Conservation (phyloP, 495 filamentous ascomycete genomes). For the Umbilicaria muhlenbergii region DNA sequence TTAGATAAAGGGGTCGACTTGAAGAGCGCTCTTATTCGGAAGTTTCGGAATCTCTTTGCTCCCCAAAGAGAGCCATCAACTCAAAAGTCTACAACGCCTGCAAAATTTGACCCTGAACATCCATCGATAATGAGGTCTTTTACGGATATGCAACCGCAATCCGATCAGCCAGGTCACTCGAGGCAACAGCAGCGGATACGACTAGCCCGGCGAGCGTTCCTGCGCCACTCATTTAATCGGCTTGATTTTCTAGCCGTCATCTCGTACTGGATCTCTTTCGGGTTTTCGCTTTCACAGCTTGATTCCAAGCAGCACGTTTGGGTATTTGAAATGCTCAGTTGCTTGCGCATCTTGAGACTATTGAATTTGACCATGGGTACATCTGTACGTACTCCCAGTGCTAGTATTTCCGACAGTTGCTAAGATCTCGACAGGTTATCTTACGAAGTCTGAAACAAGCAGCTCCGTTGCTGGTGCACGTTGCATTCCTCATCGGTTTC, state of each 20-base stretch:
- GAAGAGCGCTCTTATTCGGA: constrained; percentile 54
- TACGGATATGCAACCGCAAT: constrained; percentile 50
- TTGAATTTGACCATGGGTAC: constrained; percentile 86
- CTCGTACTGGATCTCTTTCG: constrained; percentile 85
- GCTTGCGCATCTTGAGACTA: constrained; percentile 77
- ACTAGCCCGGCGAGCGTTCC: constrained; percentile 79
- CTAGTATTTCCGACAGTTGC: background rate
- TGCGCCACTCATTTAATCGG: constrained; percentile 89
- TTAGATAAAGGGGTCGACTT: constrained; percentile 57
- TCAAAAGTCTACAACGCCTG: constrained; percentile 23
- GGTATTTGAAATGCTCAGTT: constrained; percentile 92
- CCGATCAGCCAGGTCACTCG: constrained; percentile 40
- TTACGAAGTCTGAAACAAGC: constrained; percentile 90
- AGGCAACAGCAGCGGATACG: constrained; percentile 71
- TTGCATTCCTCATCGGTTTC: constrained; percentile 91
- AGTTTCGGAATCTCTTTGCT: constrained; percentile 61
- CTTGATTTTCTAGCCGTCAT: constrained; percentile 92
- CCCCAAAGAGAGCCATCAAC: constrained; percentile 54
- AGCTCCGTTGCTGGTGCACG: constrained; percentile 81
- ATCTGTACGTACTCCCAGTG: constrained; percentile 33
- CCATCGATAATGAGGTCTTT: constrained; percentile 71
- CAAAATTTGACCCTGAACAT: constrained; percentile 28
- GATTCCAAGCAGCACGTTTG: constrained; percentile 58
- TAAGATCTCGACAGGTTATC: constrained; percentile 48
- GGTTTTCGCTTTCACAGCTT: constrained; percentile 48